phyloP scores from a whole-genome alignment of 106 monocot species.

The Platanthera guangdongensis region DNA sequence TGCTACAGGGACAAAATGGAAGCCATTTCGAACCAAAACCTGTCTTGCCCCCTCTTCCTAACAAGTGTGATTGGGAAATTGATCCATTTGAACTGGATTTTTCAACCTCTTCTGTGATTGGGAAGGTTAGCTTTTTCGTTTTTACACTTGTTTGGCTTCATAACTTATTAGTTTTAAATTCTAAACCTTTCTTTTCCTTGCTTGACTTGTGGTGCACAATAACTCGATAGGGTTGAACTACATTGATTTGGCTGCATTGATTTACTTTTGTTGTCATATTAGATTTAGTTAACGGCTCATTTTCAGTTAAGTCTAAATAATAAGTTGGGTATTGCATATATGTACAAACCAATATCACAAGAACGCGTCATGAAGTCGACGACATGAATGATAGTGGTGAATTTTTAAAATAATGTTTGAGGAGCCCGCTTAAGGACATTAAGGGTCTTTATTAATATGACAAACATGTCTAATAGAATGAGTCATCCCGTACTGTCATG shows the following conservation, averaged over 20 bases:
- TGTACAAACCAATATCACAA: too few species aligned
- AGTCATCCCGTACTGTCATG: too few species aligned
- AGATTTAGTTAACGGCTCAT: neutral
- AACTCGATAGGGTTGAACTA: neutral
- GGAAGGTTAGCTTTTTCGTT: conserved; percentile 48
- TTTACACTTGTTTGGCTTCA: neutral
- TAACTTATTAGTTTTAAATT: neutral
- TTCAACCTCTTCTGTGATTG: conserved; percentile 54
- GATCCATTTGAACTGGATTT: conserved; percentile 92
- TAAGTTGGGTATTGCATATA: too few species aligned
- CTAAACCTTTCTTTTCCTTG: neutral
- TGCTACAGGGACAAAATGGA: conserved; percentile 77
- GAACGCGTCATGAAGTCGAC: too few species aligned
- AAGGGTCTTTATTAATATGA: too few species aligned
- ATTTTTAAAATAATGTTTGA: too few species aligned
- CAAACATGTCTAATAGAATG: too few species aligned
- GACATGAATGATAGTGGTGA: too few species aligned
- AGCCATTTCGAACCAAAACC: conserved; percentile 96
- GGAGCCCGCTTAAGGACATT: too few species aligned
- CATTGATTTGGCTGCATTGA: neutral
- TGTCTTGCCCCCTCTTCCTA: conserved; percentile 86
- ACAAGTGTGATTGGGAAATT: conserved; percentile 97
- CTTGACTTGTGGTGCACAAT: neutral
- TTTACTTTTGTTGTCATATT: neutral
- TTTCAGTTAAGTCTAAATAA: neutral